A percentile compares a stretch with the other conserved stretches of the same genome.
These are phyloP conservation scores for Podosphaera fusca DNA, from an alignment of 2,329 filamentous ascomycete genomes.

Conservation along the genomic window DNA sequence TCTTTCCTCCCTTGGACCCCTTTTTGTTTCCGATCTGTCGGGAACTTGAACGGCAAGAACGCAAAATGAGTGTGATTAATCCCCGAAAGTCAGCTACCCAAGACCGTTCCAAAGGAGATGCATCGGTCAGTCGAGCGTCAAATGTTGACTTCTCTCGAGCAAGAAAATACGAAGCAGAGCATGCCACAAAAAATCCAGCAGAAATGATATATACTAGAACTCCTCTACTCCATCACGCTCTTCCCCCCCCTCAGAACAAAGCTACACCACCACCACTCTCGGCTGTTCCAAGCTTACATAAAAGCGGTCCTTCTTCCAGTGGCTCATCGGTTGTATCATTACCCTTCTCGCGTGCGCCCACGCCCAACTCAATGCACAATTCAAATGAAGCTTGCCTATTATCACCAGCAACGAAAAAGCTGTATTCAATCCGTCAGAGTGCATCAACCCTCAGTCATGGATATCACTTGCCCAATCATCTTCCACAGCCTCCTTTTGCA, in stretches of 20 bases:
- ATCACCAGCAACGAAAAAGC: background rate
- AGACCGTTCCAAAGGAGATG: background rate
- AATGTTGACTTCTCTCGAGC: background rate
- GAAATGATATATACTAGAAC: background rate
- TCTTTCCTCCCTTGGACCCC: conserved; percentile 65
- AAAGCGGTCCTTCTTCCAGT: background rate
- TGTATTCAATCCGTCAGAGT: background rate
- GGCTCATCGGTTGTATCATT: background rate
- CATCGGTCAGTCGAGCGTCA: background rate
- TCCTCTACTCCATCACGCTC: background rate
- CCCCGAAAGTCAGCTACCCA: background rate
- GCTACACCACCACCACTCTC: background rate
- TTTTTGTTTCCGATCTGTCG: conserved; percentile 71
- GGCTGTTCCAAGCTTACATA: background rate
- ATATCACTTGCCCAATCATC: background rate
- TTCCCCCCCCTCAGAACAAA: too few relatives aligned
- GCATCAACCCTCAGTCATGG: background rate
- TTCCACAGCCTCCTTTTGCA: background rate
- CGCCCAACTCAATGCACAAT: background rate
- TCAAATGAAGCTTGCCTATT: background rate
- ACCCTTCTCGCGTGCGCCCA: background rate
- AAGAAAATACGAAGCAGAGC: too few relatives aligned
- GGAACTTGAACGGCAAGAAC: conserved; percentile 20
- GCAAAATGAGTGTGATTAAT: background rate
- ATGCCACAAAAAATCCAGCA: background rate